A percentile compares a stretch with the other conserved stretches of the same genome.
Evolutionary conservation across 1,139 yeast genomes (phyloP).

Genomic region (Komagataea norvegica): DNA sequence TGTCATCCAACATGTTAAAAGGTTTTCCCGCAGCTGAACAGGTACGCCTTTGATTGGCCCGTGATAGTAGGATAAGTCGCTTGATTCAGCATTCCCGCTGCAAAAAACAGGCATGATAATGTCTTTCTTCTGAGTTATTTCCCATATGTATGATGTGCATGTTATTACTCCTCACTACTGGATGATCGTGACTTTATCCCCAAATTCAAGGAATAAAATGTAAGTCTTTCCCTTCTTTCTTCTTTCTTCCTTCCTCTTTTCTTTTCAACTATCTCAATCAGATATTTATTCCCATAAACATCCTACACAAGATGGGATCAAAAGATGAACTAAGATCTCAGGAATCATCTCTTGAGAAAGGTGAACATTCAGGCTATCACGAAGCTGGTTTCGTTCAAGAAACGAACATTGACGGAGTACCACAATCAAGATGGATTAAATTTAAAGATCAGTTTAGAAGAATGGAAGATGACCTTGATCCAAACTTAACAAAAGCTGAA

Average conservation of each 20-base stretch:
- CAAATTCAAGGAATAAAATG: too few species aligned
- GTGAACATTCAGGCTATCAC: conserved; percentile 20
- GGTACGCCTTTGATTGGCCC: too few species aligned
- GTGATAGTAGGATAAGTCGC: too few species aligned
- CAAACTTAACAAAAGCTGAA: conserved; percentile 62
- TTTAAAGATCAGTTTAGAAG: conserved; percentile 55
- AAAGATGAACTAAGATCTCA: conserved; percentile 7
- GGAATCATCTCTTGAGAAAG: conserved; percentile 10
- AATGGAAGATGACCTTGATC: conserved; percentile 59
- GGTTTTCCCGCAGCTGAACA: too few species aligned
- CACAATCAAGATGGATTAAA: conserved; percentile 31
- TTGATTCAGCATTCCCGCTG: too few species aligned
- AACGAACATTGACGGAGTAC: conserved; percentile 8
- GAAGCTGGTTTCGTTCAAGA: conserved; percentile 19
- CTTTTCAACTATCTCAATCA: not conserved
- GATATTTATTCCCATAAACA: not conserved
- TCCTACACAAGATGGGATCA: conserved; percentile 12
- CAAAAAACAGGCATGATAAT: too few species aligned
- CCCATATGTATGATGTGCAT: too few species aligned
- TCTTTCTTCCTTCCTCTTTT: not conserved
- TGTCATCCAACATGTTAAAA: too few species aligned
- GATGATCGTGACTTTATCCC: too few species aligned
- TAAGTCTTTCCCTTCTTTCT: too few species aligned
- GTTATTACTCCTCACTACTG: too few species aligned
- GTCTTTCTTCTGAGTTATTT: too few species aligned